phyloP scores from a whole-genome alignment of 352 stramenopile genomes.

The Ochromonadaceae sp. region DNA sequence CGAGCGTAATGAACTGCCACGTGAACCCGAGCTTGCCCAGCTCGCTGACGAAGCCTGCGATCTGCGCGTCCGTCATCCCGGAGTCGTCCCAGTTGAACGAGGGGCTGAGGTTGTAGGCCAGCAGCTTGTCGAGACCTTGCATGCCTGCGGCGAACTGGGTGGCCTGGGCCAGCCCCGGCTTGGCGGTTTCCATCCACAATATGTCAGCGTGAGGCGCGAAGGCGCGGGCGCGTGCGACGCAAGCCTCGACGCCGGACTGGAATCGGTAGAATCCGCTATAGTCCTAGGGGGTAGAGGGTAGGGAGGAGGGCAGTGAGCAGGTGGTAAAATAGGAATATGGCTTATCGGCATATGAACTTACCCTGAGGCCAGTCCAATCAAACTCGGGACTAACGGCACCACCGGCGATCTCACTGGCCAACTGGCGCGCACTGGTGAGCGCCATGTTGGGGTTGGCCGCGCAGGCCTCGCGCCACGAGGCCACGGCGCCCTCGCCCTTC shows the following conservation, averaged over 20 bases:
- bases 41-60: slow-evolving; percentile 83
- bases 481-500: too few relatives aligned
- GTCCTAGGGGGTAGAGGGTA: slow-evolving; percentile 84
- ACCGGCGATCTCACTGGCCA: too few relatives aligned
- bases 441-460: slow-evolving; percentile 21
- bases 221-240: slow-evolving; percentile 77
- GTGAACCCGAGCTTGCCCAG: slow-evolving; percentile 84
- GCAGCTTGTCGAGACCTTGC: slow-evolving; percentile 90
- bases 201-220: slow-evolving; percentile 87
- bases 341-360: too few relatives aligned
- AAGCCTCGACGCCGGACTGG: slow-evolving; percentile 85
- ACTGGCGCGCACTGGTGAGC: too few relatives aligned
- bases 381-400: too few relatives aligned
- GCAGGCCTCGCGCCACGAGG: slow-evolving; percentile 31
- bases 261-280: slow-evolving; percentile 98
- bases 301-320: too few relatives aligned
- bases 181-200: slow-evolving; percentile 96
- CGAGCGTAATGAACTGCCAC: slow-evolving; percentile 97
- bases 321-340: too few relatives aligned
- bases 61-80: slow-evolving; percentile 80
- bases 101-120: slow-evolving; percentile 94
- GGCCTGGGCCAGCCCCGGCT: slow-evolving; percentile 80
- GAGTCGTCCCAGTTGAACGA: slow-evolving; percentile 94
- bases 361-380: too few relatives aligned
- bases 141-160: slow-evolving; percentile 80